These are phyloP conservation scores for Poronia punctata DNA, from an alignment of 495 filamentous ascomycete genomes.

Conservation along the genomic window DNA sequence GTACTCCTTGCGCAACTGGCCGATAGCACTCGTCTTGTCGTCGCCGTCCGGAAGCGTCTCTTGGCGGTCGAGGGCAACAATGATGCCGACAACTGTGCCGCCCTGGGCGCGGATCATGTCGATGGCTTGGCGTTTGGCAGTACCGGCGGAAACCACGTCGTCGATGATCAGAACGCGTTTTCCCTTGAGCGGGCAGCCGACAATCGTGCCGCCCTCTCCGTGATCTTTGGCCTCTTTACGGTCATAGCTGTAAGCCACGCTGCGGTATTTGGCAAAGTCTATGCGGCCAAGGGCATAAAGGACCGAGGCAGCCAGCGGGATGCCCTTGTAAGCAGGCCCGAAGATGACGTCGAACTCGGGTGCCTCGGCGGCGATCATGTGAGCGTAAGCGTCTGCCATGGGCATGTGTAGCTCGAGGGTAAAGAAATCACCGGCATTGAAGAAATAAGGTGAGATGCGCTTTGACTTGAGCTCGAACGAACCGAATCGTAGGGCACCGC, in stretches of 20 bases:
- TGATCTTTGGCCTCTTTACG: conserved; percentile 93
- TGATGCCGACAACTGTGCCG: conserved; percentile 72
- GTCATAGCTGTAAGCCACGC: conserved; percentile 81
- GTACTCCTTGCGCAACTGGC: conserved; percentile 67
- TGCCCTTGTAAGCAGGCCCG: conserved; percentile 94
- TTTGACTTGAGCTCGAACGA: conserved; percentile 85
- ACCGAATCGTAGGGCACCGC: conserved; percentile 80
- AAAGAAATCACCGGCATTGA: conserved; percentile 88
- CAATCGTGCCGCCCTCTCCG: conserved; percentile 87
- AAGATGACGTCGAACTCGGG: conserved; percentile 63
- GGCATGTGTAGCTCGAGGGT: conserved; percentile 63
- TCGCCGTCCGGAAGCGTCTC: conserved; percentile 63
- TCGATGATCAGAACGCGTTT: conserved; percentile 86
- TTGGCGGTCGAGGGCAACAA: conserved; percentile 81
- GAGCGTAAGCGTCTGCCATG: conserved; percentile 72
- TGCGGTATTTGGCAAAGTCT: conserved; percentile 45
- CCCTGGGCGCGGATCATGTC: conserved; percentile 74
- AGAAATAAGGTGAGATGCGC: conserved; percentile 95
- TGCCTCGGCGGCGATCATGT: conserved; percentile 48
- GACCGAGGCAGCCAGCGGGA: conserved; percentile 71
- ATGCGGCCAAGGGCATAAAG: conserved; percentile 61
- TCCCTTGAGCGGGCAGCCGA: conserved; percentile 74
- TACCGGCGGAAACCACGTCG: conserved; percentile 93
- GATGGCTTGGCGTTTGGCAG: conserved; percentile 85
- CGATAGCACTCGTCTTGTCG: conserved; percentile 59